Evolutionary conservation across 106 monocot species (phyloP).

Genomic region (Apostasia shenzhenica): DNA sequence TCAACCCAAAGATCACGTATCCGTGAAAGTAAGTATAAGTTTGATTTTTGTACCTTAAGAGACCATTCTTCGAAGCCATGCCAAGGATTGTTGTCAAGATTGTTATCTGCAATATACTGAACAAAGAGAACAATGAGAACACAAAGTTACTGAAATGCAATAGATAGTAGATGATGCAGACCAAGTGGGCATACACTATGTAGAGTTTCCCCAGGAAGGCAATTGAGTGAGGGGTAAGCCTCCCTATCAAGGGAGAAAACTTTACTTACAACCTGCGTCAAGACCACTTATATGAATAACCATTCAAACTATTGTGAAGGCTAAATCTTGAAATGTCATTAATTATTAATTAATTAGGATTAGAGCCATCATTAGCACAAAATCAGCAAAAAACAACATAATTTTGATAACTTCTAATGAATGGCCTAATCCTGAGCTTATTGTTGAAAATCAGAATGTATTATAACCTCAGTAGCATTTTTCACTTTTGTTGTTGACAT

Average conservation of each 20-base stretch:
- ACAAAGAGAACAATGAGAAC: neutral
- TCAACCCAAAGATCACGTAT: too few relatives aligned
- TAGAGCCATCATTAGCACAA: neutral
- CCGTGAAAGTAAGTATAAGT: too few relatives aligned
- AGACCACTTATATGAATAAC: constrained; percentile 1
- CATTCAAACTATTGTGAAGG: neutral
- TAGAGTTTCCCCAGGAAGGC: constrained; percentile 68
- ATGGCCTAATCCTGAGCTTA: too few relatives aligned
- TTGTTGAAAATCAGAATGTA: neutral
- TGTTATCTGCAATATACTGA: constrained; percentile 84
- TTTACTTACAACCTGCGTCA: constrained; percentile 63
- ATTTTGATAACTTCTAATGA: too few relatives aligned
- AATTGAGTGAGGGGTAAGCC: constrained; percentile 77
- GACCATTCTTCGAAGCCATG: constrained; percentile 77
- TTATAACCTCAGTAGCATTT: constrained; percentile 88
- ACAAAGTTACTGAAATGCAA: neutral
- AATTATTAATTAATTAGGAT: neutral
- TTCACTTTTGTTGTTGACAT: constrained; percentile 83
- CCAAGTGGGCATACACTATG: constrained; percentile 61
- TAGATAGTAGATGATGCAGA: neutral
- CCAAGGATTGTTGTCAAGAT: constrained; percentile 88
- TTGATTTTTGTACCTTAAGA: constrained; percentile 52
- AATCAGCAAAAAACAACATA: too few relatives aligned
- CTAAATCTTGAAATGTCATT: neutral
- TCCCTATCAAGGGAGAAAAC: constrained; percentile 85